Evolutionary conservation across 257 asterid genomes (phyloP).

Genomic region (Solanum gandarillasii): DNA sequence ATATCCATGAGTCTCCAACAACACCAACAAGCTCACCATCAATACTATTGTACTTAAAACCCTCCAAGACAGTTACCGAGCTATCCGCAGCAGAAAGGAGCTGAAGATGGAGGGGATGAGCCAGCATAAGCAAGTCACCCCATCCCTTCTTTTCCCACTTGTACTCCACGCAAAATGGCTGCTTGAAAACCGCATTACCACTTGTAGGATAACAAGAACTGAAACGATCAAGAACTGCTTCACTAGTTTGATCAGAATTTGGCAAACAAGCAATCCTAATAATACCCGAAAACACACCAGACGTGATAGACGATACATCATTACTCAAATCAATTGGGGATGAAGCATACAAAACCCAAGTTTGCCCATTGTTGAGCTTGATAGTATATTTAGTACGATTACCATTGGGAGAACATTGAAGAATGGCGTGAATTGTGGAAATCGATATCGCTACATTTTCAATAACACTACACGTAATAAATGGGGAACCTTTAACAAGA

Average conservation of each 20-base stretch:
- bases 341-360: conserved; percentile 74
- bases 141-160: conserved; percentile 80
- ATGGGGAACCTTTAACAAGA: conserved; percentile 87
- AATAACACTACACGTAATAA: conserved; percentile 48
- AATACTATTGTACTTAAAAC: conserved; percentile 56
- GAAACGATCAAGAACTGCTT: conserved; percentile 50
- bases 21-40: conserved; percentile 94
- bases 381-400: conserved; percentile 48
- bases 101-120: conserved; percentile 77
- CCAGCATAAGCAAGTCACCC: conserved; percentile 92
- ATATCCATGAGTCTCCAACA: conserved; percentile 79
- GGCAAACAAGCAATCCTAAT: conserved; percentile 75
- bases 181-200: conserved; percentile 50
- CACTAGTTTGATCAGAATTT: conserved; percentile 22
- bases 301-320: conserved; percentile 34
- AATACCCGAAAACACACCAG: conserved; percentile 51
- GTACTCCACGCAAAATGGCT: conserved; percentile 67
- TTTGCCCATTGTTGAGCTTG: conserved; percentile 70
- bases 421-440: conserved; percentile 76
- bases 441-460: conserved; percentile 31
- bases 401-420: conserved; percentile 34
- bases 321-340: conserved; percentile 44
- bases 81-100: conserved; percentile 41
- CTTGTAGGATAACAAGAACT: conserved; percentile 65
- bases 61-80: conserved; percentile 42